Evolutionary conservation across 2,329 filamentous ascomycete genomes (phyloP), one percentile per base, ranked within the genome.

Genomic region (Graphilbum fragrans): DNA sequence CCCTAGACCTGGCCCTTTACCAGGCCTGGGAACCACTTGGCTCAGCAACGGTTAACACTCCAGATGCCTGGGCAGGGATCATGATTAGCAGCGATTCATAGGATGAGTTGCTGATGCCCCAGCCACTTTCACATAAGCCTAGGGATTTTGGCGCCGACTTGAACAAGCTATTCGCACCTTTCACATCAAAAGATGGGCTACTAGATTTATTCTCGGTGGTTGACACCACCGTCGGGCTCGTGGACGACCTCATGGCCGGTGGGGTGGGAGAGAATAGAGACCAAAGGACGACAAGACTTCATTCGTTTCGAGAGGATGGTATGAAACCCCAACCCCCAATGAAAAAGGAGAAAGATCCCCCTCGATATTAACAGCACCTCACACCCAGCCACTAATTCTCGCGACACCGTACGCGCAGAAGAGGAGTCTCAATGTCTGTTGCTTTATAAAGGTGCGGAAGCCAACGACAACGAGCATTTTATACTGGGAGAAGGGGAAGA

Each of bases 1-100:
- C 50, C 10, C 44, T 65, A 14, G 55, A 65, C 39, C 47, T 66
- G 14, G 47, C 53, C 7, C 47, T 62, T 17, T 57, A 58, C 43
- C 58, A 57, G 23, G 50, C 55, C 18, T 62, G 60, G 57, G 14
- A 37, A 16, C 19, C 4, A 2, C 11, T 34, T 5, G 8, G 17
- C 19, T n/a, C n/a, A 5, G 35, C 3, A 48, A 47, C 17, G 4
- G 31, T 16, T 3, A 11, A 23, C 3, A 2, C 1, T 3, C 17
- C 33, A 14, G 2, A 16, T 12, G 25, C 37, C 11, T 39, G 35
- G 4, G 34, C 42, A 4, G 34, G 35, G 10, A 20, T 49, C 8
- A 38, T 44, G 0, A 14, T 49, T 2, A 20, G 16, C 2, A 43
- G 34, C n/a, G n/a, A 32, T 10, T 9, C 8, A 3, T 49, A 44